These are phyloP conservation scores for Athelia psychrophila DNA, from an alignment of 1,284 basidiomycete genomes.

Conservation along the genomic window DNA sequence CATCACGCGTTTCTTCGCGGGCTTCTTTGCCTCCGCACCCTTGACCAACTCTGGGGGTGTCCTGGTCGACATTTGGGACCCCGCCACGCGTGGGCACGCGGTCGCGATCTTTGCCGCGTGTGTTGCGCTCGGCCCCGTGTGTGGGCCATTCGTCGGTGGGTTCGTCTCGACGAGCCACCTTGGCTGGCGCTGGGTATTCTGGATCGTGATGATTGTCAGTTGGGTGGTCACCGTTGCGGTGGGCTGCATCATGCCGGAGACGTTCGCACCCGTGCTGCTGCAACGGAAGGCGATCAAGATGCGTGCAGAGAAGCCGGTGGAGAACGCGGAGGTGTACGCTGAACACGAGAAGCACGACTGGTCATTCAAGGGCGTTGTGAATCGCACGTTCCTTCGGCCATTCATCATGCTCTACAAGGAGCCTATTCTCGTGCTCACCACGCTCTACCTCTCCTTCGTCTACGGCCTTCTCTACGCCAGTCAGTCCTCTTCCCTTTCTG, in stretches of 20 bases:
- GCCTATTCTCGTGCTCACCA: conserved; percentile 45
- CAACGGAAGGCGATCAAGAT: conserved; percentile 16
- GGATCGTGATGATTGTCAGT: conserved; percentile 44
- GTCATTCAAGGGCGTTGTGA: conserved; percentile 17
- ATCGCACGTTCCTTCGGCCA: conserved; percentile 38
- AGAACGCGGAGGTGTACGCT: conserved; percentile 33
- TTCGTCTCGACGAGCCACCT: conserved; percentile 38
- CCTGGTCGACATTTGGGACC: conserved; percentile 34
- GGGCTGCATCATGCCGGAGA: conserved; percentile 34
- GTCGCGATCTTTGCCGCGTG: conserved; percentile 39
- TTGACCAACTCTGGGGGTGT: conserved; percentile 39
- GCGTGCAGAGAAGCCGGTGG: conserved; percentile 26
- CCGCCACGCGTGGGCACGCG: conserved; percentile 32
- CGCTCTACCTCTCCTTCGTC: conserved; percentile 47
- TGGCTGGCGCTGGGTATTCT: conserved; percentile 49
- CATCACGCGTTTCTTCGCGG: conserved; percentile 60
- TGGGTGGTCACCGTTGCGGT: conserved; percentile 21
- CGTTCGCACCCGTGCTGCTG: conserved; percentile 35
- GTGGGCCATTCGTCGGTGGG: conserved; percentile 44
- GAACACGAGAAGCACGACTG: conserved; percentile 28
- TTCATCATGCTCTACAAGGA: conserved; percentile 44
- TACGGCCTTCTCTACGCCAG: conserved; percentile 43
- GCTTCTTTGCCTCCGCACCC: conserved; percentile 42
- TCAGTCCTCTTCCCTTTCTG: conserved; percentile 15
- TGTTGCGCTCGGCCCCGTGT: conserved; percentile 41